Conservation (phyloP, 345 rosid species). For the Eucalyptus lansdowneana region DNA sequence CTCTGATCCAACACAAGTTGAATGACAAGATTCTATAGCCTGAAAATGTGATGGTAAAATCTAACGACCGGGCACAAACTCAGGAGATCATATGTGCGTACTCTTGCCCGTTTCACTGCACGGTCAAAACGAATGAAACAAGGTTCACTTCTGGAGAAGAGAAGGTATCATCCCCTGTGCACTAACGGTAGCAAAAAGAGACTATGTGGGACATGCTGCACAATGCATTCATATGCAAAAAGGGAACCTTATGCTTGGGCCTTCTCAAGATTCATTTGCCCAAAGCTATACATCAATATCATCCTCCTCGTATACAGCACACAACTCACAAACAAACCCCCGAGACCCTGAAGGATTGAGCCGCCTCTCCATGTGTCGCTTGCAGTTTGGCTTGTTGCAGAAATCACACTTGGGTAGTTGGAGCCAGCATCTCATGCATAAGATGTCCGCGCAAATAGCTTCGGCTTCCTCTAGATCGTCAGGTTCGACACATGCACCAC, state of each 20-base stretch:
- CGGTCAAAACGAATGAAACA: background rate
- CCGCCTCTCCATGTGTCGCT: slow-evolving; percentile 10
- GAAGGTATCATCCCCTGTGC: background rate
- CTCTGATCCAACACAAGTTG: background rate
- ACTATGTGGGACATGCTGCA: background rate
- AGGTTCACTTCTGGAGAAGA: background rate
- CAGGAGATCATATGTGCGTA: background rate
- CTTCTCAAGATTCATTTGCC: background rate
- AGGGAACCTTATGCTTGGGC: background rate
- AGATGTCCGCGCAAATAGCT: slow-evolving; percentile 28
- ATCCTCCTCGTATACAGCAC: slow-evolving; percentile 1
- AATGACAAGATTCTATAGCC: background rate
- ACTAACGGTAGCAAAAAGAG: background rate
- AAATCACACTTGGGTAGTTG: slow-evolving; percentile 53
- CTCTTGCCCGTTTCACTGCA: background rate
- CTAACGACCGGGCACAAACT: background rate
- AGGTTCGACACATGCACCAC: slow-evolving; percentile 30
- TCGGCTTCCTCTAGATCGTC: slow-evolving; percentile 40
- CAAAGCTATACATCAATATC: background rate
- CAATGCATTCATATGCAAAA: background rate
- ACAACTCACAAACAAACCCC: slow-evolving; percentile 45
- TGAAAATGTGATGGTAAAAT: background rate
- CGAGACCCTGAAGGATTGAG: background rate
- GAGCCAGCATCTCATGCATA: slow-evolving; percentile 69
- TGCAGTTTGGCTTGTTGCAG: slow-evolving; percentile 69